Evolutionary conservation across 805 yeast species (phyloP), one percentile per base, ranked within the genome.

Genomic region (Wickerhamiella nectarea): DNA sequence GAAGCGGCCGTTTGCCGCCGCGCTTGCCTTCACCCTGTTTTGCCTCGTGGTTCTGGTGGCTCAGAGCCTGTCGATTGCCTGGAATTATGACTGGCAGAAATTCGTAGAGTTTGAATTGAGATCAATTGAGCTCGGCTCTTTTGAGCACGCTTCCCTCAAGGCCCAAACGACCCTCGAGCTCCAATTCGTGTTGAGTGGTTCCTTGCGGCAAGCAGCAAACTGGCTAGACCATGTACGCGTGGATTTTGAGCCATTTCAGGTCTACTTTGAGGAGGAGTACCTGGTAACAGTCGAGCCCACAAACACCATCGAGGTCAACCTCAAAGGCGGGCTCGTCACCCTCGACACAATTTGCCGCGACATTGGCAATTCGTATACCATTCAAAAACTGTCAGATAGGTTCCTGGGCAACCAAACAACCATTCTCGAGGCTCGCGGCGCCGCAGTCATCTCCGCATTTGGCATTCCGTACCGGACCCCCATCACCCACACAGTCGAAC

Each of bases 351-450:
- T 20, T 7, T 25, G 52, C 10, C 24, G 22, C 15, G 51, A 52
- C 29, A 45, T 47, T 12, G 56, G 56, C 14, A 46, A 51, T 9
- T 11, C 50, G 5, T 47, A 43, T 7, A 44, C 47, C 4, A 28
- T 52, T 3, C 48, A 48, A 12, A 14, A 4, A 8, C 31, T 51
- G 7, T 47, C 24, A 1, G 34, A 40, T 18, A 12, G 22, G 8
- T 20, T 18, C 19, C 22, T 40, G 7, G 17, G 29, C 12, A 21
- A 28, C 15, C 20, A 19, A 21, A 39, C 46, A 6, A 35, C 50
- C 9, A 26, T 28, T 1, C 2, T 52, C 11, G 18, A 9, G 31
- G 52, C 48, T 5, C 19, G 34, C 6, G 52, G 50, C 5, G 34
- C 43, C 5, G 47, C 42, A 1, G 15, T 34, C 3, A 43, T 45